A percentile compares a stretch with the other conserved stretches of the same genome.
Conservation (phyloP, 495 filamentous ascomycete species). For the Aspergillus leporis region DNA sequence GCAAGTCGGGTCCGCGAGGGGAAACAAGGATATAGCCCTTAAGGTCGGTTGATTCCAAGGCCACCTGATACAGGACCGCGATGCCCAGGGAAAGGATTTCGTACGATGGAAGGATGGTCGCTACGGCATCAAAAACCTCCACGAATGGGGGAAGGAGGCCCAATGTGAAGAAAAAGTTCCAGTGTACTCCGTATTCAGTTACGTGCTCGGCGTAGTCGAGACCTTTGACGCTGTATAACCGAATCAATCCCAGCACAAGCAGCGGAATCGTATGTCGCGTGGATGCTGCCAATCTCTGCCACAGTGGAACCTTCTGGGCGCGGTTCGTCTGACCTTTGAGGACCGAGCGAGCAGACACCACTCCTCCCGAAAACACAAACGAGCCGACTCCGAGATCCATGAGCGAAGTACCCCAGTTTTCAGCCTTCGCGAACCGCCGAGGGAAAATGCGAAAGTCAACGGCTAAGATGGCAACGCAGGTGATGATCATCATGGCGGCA, state of each 20-base stretch:
- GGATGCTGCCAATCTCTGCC: constrained; percentile 58
- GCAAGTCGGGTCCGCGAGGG: constrained; percentile 65
- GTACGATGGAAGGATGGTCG: constrained; percentile 65
- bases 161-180: constrained; percentile 99
- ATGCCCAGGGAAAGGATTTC: constrained; percentile 68
- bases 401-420: constrained; percentile 96
- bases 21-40: constrained; percentile 85
- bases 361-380: constrained; percentile 93
- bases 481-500: constrained; percentile 88
- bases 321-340: constrained; percentile 62
- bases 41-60: constrained; percentile 73
- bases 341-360: constrained; percentile 87
- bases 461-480: constrained; percentile 90
- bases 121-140: constrained; percentile 73
- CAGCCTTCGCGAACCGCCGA: constrained; percentile 92
- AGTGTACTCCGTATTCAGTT: constrained; percentile 96
- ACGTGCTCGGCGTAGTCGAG: constrained; percentile 97
- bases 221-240: constrained; percentile 87
- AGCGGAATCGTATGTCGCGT: constrained; percentile 81
- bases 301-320: constrained; percentile 42
- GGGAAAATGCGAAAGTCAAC: constrained; percentile 95
- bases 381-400: constrained; percentile 99
- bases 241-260: constrained; percentile 74
- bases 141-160: constrained; percentile 87
- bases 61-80: constrained; percentile 65